Conservation (phyloP, 495 filamentous ascomycete genomes). For the Xylaria venustula region DNA sequence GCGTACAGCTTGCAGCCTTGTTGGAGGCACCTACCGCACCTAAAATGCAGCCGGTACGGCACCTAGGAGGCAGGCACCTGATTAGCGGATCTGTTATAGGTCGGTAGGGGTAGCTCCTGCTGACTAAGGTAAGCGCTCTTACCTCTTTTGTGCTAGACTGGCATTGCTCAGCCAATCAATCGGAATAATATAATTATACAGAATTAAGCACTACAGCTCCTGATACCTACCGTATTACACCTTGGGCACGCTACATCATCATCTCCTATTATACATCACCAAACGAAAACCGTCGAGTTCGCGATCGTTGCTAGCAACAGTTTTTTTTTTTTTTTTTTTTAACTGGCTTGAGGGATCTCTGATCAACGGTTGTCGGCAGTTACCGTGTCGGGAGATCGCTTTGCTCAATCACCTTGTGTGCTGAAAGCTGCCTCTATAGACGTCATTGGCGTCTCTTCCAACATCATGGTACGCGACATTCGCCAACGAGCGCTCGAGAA, state of each 20-base stretch:
- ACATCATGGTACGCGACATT: constrained; percentile 49
- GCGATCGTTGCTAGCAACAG: neutral
- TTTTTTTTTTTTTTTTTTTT: too few species aligned
- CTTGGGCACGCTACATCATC: too few species aligned
- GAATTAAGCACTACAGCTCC: neutral
- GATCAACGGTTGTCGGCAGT: constrained; percentile 2
- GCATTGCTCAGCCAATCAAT: neutral
- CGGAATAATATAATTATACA: neutral
- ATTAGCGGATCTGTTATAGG: neutral
- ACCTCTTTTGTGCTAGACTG: too few species aligned
- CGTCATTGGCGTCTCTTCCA: neutral
- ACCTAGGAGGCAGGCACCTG: neutral
- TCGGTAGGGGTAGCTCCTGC: constrained; percentile 22
- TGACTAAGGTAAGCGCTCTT: constrained; percentile 20
- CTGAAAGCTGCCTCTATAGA: constrained; percentile 1
- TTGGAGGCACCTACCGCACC: neutral
- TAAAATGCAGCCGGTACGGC: neutral
- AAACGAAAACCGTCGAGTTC: neutral
- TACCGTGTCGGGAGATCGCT: neutral
- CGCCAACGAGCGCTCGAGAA: constrained; percentile 67
- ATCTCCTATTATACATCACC: neutral
- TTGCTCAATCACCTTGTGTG: neutral
- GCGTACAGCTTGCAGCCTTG: constrained; percentile 54
- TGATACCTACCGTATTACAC: too few species aligned
- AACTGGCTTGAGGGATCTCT: too few species aligned